Evolutionary conservation across 495 filamentous ascomycete species (phyloP).

Genomic region (Pseudoneurospora amorphoporcata): DNA sequence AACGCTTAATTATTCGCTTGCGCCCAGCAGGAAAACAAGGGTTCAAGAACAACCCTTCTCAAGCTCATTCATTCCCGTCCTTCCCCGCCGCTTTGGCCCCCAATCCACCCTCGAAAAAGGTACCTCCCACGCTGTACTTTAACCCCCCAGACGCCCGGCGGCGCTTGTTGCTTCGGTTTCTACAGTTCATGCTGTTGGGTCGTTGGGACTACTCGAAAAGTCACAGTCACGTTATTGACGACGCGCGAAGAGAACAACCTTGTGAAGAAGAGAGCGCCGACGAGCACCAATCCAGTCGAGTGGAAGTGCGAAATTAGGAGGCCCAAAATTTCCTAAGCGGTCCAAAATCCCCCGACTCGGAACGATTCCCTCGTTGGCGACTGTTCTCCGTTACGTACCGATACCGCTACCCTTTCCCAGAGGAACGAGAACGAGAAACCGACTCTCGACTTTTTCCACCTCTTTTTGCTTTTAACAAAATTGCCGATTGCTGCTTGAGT

Average conservation of each 20-base stretch:
- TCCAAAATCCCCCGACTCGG: background rate
- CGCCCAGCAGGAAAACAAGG: background rate
- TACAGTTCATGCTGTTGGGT: background rate
- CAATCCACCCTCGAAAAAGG: background rate
- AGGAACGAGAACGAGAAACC: background rate
- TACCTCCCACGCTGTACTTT: background rate
- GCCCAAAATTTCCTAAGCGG: background rate
- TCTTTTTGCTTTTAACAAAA: background rate
- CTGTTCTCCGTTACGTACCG: background rate
- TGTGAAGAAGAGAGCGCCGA: background rate
- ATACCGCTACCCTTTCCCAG: background rate
- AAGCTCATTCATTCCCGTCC: background rate
- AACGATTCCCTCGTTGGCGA: background rate
- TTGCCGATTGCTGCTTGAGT: background rate
- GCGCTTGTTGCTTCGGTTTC: background rate
- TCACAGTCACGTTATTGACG: background rate
- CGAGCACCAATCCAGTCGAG: background rate
- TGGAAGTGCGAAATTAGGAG: background rate
- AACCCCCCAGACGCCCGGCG: background rate
- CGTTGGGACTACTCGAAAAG: background rate
- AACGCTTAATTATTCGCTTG: background rate
- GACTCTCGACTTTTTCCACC: background rate
- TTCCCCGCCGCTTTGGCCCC: background rate
- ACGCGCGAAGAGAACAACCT: background rate
- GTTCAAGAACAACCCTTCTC: background rate